Evolutionary conservation across 2,329 filamentous ascomycete species (phyloP), one percentile per base, ranked within the genome.

Genomic region (Epichloe elymi): DNA sequence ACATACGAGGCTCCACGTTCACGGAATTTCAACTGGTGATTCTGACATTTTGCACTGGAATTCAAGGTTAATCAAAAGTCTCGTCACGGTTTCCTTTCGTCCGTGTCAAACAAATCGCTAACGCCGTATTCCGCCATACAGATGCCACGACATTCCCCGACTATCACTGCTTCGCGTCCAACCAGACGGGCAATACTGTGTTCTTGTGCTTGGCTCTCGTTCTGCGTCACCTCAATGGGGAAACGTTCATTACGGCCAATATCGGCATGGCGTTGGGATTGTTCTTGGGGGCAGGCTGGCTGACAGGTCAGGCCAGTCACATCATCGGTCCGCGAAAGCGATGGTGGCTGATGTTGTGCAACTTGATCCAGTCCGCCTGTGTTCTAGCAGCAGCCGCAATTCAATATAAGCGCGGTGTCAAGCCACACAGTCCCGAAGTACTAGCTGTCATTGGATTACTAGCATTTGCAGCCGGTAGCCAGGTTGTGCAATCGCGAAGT

Each of bases 121-220:
- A 53, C 41, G 33, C 11, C 6, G 3, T 48, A 39, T 17, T 10
- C 8, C 8, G 40, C 39, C 15, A 36, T 15, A 1, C 35, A 71
- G 77, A 82, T 64, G 77, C 78, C 46, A 73, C 76, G 19, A 74
- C 78, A 2, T 82, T 80, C 59, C 75, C 75, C 20, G 76, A 80
- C 59, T 83, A 77, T 62, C 73, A 74, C 63, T 80, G 76, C 60
- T 82, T 83, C 61, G 75, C 76, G 14, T 81, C 78, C 33, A 83
- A 83, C 61, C 79, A 83, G 59, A 83, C 80, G 0, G 80, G 80
- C 53, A 83, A 83, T 64, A 82, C 79, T 2, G 73, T 83, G 46
- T 75, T 83, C 57, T 69, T 82, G 8, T 66, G 72, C 52, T 59
- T 76, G 11, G 77, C 76, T 33, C 67, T 80, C 51, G 65, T 75